phyloP scores from a whole-genome alignment of 148 eudicot species.

The Fallopia convolvulus region DNA sequence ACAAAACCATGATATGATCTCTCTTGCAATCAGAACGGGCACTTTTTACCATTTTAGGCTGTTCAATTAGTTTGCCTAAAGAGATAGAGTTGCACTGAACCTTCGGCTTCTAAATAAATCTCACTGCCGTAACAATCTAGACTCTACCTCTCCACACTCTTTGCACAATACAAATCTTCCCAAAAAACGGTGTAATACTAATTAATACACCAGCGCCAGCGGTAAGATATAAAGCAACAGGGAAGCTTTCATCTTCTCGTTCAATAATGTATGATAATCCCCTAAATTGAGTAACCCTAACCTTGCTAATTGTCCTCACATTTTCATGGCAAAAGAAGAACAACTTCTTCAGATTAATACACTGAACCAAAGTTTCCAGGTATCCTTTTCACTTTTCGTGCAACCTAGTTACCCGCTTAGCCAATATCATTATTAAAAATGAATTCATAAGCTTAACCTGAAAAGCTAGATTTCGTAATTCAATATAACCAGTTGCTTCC shows the following conservation, averaged over 20 bases:
- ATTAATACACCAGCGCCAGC: too few species aligned
- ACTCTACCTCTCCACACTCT: neutral
- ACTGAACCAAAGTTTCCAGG: neutral
- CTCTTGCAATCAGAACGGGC: neutral
- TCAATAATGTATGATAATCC: neutral
- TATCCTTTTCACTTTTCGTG: neutral
- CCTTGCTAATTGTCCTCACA: neutral
- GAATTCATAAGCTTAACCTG: neutral
- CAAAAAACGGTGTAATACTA: too few species aligned
- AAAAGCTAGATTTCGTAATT: neutral
- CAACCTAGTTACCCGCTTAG: neutral
- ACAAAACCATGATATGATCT: neutral
- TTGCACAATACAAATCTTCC: neutral
- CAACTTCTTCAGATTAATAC: neutral
- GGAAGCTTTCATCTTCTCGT: neutral
- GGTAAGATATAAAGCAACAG: too few species aligned
- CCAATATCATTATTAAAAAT: neutral
- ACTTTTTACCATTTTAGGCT: neutral
- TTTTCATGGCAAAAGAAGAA: neutral
- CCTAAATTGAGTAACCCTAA: constrained; percentile 6
- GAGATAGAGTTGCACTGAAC: neutral
- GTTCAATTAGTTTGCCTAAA: neutral
- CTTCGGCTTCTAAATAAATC: neutral
- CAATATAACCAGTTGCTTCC: neutral
- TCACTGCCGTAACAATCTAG: neutral